These are phyloP conservation scores for Erythrophleum fordii DNA, from an alignment of 306 rosid species.

Conservation along the genomic window DNA sequence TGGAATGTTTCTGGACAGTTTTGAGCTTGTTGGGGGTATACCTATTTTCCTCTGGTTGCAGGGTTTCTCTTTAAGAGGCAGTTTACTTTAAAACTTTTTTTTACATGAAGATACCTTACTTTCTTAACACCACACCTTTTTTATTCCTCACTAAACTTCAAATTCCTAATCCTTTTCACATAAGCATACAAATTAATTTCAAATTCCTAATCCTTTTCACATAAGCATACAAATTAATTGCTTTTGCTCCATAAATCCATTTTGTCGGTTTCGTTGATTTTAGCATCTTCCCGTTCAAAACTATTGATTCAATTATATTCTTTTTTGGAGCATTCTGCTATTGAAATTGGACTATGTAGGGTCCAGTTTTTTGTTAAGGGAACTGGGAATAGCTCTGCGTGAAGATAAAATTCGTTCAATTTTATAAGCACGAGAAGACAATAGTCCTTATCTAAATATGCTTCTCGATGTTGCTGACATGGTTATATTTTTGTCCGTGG, in stretches of 20 bases:
- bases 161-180: slow-evolving; percentile 22
- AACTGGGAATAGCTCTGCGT: slow-evolving; percentile 32
- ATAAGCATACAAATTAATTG: slow-evolving; percentile 9
- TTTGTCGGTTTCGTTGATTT: slow-evolving; percentile 34
- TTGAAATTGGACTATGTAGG: slow-evolving; percentile 34
- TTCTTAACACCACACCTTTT: not conserved
- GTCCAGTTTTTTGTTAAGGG: slow-evolving; percentile 33
- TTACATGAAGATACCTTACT: slow-evolving; percentile 6
- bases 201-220: slow-evolving; percentile 24
- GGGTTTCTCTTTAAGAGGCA: slow-evolving; percentile 25
- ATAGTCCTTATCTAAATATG: slow-evolving; percentile 35
- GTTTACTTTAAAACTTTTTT: not conserved
- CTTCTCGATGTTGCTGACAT: slow-evolving; percentile 40
- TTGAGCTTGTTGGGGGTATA: slow-evolving; percentile 21
- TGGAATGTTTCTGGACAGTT: slow-evolving; percentile 22
- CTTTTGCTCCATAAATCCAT: not conserved
- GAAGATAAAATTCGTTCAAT: slow-evolving; percentile 35
- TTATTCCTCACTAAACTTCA: slow-evolving; percentile 15
- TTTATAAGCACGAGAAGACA: slow-evolving; percentile 29
- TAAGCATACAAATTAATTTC: slow-evolving; percentile 12
- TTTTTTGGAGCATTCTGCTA: slow-evolving; percentile 34
- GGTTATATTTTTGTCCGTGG: slow-evolving; percentile 34
- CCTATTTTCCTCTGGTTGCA: slow-evolving; percentile 22
- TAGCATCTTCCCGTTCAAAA: not conserved
- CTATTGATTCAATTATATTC: not conserved